Evolutionary conservation across 2,329 filamentous ascomycete species (phyloP), one percentile per base, ranked within the genome.

Genomic region (Arthrobotrys entomopaga): DNA sequence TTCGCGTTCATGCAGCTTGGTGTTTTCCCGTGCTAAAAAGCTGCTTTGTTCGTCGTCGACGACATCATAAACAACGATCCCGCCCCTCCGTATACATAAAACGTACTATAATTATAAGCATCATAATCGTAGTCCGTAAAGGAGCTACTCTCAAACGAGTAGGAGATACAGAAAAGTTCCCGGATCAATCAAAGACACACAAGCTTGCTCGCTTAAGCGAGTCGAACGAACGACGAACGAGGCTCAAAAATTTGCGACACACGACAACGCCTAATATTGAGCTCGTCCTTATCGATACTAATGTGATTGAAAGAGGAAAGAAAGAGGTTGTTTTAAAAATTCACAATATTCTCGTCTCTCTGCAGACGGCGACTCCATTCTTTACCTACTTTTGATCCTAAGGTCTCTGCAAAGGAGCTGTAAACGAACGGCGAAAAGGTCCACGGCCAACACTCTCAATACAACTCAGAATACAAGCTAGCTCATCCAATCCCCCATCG

Each of bases 191-290:
- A 56, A 49, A 61, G 24, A 57, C 50, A 34, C 29, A 64, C 58
- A 52, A 53, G 52, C 66, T 64, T 71, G 53, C 58, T 71, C 66
- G 66, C 66, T 71, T 64, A 71, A 71, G 58, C 59, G 58, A 71
- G 58, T 63, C 53, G 53, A 38, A 59, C 52, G 66, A 71, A 38
- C 13, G 40, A 29, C 43, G 16, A 20, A 54, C 64, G 38, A 34
- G 4, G 19, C 19, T 50, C 20, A 13, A 20, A 64, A 15, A 1
- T 19, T 70, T 52, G 57, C 65, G 63, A 71, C 66, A 71, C 58
- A 59, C 26, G 59, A 64, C 66, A 71, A 70, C 53, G 7, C 52
- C 52, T 4, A 43, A 19, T 48, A 42, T 54, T 26, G 34, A 57
- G 54, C n/a, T 26, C 34, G 16, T 57, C 38, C 19, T n/a, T 6